Evolutionary conservation across 1,284 basidiomycete genomes (phyloP), one percentile per base, ranked within the genome.

Genomic region (Amylostereum areolatum): DNA sequence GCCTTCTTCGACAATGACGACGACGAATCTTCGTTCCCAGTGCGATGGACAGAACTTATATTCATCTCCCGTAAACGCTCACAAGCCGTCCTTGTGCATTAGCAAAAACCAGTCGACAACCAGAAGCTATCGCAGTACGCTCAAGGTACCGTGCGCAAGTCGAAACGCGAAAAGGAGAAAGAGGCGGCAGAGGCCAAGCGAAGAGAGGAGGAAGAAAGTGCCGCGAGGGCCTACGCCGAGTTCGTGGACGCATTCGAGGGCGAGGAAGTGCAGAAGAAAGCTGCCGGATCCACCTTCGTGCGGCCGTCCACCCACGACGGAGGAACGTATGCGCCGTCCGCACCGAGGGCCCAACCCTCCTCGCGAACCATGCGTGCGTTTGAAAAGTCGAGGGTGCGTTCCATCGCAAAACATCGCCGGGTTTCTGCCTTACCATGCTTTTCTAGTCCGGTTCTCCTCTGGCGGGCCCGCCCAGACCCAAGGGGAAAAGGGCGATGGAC

Each of bases 401-500:
- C 4, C 18, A 10, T 28, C 11, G 29, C 31, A 34, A 12, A 28
- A 41, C 33, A 39, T 27, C 30, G 24, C 50, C 8, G 40, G 37
- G 33, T 37, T 48, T 27, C 45, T 18, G 18, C 18, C 18, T 18
- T 18, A 18, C 40, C 43, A 55, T 53, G 54, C 62, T 54, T 27
- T 59, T 59, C 25, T 60, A 83, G 74, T 73, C 74, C 1, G 69
- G 79, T 1, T 83, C 86, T 28, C 80, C 84, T 3, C 62, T 74
- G 2, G 58, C 62, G 8, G 61, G 59, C 30, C 70, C 62, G 25
- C 74, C 82, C 0, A 88, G 80, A 60, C 83, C 87, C 0, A 93
- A 89, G 63, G 94, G 94, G 5, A 94, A 92, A 64, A 81, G 93
- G 43, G 91, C 89, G 0, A 97, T 97, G 91, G 93, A 96, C 65